Percentiles rank a stretch among this genome's conserved stretches.
These are phyloP conservation scores for Globisporangium canariense DNA, from an alignment of 352 stramenopile species.

Conservation along the genomic window DNA sequence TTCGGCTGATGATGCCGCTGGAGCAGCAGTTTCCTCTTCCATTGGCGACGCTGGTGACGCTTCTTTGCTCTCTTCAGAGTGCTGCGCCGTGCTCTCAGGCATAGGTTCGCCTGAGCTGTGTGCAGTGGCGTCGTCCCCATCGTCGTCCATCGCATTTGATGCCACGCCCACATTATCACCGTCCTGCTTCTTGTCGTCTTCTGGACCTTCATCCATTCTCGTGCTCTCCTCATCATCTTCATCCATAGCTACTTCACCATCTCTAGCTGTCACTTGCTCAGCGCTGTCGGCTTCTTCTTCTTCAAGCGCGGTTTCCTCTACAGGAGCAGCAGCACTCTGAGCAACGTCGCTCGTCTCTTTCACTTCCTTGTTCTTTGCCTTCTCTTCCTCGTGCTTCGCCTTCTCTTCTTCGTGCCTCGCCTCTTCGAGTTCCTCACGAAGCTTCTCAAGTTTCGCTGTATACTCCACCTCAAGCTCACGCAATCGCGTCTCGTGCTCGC, in stretches of 20 bases:
- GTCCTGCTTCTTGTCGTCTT: background rate
- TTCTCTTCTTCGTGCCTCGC: constrained; percentile 22
- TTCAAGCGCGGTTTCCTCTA: constrained; percentile 12
- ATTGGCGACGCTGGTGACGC: too few species aligned
- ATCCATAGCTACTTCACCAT: constrained; percentile 10
- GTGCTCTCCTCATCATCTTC: background rate
- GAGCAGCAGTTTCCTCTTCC: too few species aligned
- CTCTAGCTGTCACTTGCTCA: background rate
- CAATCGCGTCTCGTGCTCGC: constrained; percentile 43
- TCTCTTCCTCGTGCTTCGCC: too few species aligned
- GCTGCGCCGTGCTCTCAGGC: too few species aligned
- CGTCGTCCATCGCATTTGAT: background rate
- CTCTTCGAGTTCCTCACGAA: constrained; percentile 41
- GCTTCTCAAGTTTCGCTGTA: constrained; percentile 39
- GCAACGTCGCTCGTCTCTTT: background rate
- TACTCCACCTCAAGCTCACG: constrained; percentile 52
- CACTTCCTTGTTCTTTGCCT: background rate
- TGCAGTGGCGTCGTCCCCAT: background rate
- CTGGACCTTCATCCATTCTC: background rate
- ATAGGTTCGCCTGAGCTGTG: too few species aligned
- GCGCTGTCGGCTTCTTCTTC: constrained; percentile 14
- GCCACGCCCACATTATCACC: background rate
- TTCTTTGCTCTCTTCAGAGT: too few species aligned
- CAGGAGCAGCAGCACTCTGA: constrained; percentile 2
- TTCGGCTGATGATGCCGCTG: too few species aligned